These are phyloP conservation scores for Scleroderma citrinum DNA, from an alignment of 768 basidiomycete species.

Conservation along the genomic window DNA sequence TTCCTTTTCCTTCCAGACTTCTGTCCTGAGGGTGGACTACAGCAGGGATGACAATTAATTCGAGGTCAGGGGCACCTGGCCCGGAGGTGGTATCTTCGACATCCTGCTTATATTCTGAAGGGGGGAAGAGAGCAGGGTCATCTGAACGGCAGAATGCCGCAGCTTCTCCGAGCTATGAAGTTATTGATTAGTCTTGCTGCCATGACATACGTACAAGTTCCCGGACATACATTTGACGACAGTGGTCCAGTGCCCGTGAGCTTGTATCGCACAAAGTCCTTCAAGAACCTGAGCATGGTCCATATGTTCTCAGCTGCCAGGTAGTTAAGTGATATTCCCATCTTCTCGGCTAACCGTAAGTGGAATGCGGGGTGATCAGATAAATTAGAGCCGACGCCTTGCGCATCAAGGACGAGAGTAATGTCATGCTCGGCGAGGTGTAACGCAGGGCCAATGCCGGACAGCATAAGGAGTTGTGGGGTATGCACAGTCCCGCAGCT, in stretches of 20 bases:
- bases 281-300: constrained; percentile 23
- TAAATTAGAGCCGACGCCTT: constrained; percentile 70
- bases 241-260: constrained; percentile 43
- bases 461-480: constrained; percentile 65
- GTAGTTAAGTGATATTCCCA: constrained; percentile 36
- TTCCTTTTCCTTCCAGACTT: constrained; percentile 1
- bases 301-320: constrained; percentile 19
- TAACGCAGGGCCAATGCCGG: constrained; percentile 66
- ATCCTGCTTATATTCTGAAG: constrained; percentile 21
- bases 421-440: constrained; percentile 51
- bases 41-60: constrained; percentile 17
- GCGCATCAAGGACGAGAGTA: constrained; percentile 53
- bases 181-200: constrained; percentile 1
- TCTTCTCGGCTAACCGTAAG: constrained; percentile 48
- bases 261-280: constrained; percentile 38
- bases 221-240: constrained; percentile 42
- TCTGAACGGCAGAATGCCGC: constrained; percentile 30
- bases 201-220: background rate
- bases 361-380: constrained; percentile 61
- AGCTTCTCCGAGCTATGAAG: constrained; percentile 21
- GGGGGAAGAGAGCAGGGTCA: constrained; percentile 27
- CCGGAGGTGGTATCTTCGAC: constrained; percentile 28
- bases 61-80: constrained; percentile 25
- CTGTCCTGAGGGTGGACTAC: background rate
- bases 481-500: constrained; percentile 62